Base-by-base conservation (phyloP, 306 rosid genomes). In the Carpinus fangiana region DNA sequence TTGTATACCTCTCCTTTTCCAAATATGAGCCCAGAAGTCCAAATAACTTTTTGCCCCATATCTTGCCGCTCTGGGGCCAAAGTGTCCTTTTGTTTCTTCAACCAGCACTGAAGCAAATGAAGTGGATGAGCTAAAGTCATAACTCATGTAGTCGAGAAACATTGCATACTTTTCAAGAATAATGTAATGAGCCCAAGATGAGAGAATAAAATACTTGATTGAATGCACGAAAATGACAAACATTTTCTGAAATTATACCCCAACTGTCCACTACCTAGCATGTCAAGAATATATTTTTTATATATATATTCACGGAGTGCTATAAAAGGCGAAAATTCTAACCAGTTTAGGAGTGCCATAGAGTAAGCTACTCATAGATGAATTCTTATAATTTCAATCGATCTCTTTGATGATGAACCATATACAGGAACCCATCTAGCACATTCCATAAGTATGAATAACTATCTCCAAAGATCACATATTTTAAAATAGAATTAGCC, bases 21-120 rank as follows among this genome's bases (percentile, higher is more conserved):
- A 74, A 90, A 95, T 73, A 95, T 88, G 84, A 95, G 78, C 78
- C 98, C 98, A 74, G 98, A 95, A 85, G 95, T 95, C 98, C 98
- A 95, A 70, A 73, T 78, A 83, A 81, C 82, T 76, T 54, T 38
- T 64, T 75, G 83, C 75, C 87, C 91, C 45, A 51, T 70, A 9
- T 86, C 91, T 82, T 89, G 95, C 67, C 73, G 82, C 53, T 87
- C 89, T 71, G 98, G 98, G 71, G 88, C 84, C 82, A 90, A 84
- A 74, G 81, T 78, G 73, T 95, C 98, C 87, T 87, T 92, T 81
- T 95, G 97, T 76, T 92, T 95, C 97, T 95, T 95, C 93, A 95
- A 84, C 98, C 99, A 95, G 89, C 99, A 95, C 99, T 95, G 90
- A 70, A 87, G 38, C 38, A 70, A 78, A 54, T n/a, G 51, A 82